These are phyloP conservation scores for Penicillium sp. DNA, from an alignment of 2,329 filamentous ascomycete species.

Conservation along the genomic window DNA sequence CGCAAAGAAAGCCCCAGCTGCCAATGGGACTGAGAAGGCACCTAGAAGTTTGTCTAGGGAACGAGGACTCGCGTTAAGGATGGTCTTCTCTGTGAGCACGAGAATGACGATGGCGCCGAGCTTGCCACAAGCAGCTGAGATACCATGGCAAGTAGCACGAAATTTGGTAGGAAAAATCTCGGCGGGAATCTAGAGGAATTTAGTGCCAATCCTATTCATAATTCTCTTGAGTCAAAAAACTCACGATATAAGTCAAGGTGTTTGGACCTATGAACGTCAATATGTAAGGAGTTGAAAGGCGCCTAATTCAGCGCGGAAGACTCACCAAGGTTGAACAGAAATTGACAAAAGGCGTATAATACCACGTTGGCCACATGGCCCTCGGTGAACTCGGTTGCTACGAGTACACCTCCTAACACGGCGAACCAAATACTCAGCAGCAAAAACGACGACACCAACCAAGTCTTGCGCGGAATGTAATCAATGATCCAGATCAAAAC, in stretches of 20 bases:
- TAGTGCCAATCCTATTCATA: background rate
- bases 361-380: conserved; percentile 33
- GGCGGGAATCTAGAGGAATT: background rate
- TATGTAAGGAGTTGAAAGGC: background rate
- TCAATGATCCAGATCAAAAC: conserved; percentile 9
- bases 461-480: conserved; percentile 9
- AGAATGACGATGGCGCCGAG: conserved; percentile 7
- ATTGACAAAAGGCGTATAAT: conserved; percentile 45
- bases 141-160: conserved; percentile 6
- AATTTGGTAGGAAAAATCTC: conserved; percentile 6
- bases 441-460: conserved; percentile 9
- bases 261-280: conserved; percentile 1
- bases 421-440: conserved; percentile 11
- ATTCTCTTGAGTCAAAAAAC: background rate
- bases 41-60: conserved; percentile 7
- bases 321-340: conserved; percentile 47
- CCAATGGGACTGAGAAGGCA: conserved; percentile 2
- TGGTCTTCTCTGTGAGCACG: background rate
- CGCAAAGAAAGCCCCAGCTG: conserved; percentile 3
- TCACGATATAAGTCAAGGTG: conserved; percentile 7
- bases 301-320: background rate
- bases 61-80: background rate
- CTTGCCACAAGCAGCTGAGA: conserved; percentile 7
- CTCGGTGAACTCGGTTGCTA: conserved; percentile 12
- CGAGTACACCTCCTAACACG: conserved; percentile 8